Base-by-base conservation (phyloP, 106 monocot species). In the Chionographis japonica region DNA sequence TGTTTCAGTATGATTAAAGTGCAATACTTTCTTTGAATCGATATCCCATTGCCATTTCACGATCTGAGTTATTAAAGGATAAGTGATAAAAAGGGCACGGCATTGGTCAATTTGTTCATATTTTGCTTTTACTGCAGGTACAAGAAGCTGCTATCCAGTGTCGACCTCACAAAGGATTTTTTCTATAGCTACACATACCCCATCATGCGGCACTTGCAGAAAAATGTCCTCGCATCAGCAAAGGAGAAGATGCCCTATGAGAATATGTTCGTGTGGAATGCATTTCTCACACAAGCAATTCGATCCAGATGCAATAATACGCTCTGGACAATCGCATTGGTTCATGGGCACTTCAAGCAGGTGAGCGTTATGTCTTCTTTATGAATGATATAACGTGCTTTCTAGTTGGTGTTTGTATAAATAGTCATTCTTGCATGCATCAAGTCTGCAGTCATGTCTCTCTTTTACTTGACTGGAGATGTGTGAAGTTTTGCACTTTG, bases 181-280 rank as follows among this genome's bases (percentile, higher is more conserved):
- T 98, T 85, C 79, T 98, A 83, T 65, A 98, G 93, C 68, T 93
- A 98, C 72, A 98, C 92, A 46, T 98, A 98, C 59, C 98, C 98
- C 14, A 87, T 98, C 72, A 98, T 98, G 98, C 80, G 81, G 68
- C 83, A 69, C 67, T 79, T 98, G 56, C 98, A 98, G 74, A 84
- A 83, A 66, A 98, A 93, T 75, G 85, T 90, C 39, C 55, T 76
- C 56, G 66, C 80, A 37, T 54, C 56, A 12, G 73, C 65, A 11
- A 74, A 14, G 52, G 77, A 72, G 72, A 83, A 81, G 61, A 83
- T 93, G 79, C 85, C 90, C 42, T 98, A 93, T 73, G 87, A 93
- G 18, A 88, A 98, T 54, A 87, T 98, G 51, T 98, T 98, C 62
- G 98, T 98, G 12, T 98, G 98, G 98, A 98, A 98, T 69, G 68